These are phyloP conservation scores for Hyaloperonospora brassicae DNA, from an alignment of 352 stramenopile genomes.

Conservation along the genomic window DNA sequence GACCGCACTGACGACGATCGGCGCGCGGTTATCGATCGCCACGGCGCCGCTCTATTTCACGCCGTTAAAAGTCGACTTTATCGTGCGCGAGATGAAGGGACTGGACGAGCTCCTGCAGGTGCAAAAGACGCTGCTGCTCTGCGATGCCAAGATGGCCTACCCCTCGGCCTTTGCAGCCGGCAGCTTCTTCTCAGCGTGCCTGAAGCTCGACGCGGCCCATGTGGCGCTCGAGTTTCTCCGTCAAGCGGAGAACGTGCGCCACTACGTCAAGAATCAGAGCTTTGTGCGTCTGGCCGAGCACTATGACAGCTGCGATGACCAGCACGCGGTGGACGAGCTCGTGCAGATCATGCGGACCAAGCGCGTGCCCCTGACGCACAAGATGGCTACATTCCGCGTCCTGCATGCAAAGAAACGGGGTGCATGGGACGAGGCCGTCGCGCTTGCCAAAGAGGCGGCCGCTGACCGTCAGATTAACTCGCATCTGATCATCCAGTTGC, in stretches of 20 bases:
- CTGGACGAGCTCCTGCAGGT: conserved; percentile 60
- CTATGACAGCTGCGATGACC: conserved; percentile 44
- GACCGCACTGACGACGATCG: conserved; percentile 60
- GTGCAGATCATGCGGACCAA: conserved; percentile 40
- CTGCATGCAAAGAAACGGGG: conserved; percentile 54
- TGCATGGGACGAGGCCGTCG: conserved; percentile 50
- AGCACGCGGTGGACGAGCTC: conserved; percentile 56
- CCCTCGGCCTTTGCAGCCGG: conserved; percentile 49
- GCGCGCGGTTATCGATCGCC: conserved; percentile 65
- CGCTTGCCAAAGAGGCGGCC: conserved; percentile 56
- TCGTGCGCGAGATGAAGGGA: conserved; percentile 77
- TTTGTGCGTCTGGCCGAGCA: conserved; percentile 65
- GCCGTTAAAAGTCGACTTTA: conserved; percentile 72
- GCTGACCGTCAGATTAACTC: conserved; percentile 70
- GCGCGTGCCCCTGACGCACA: conserved; percentile 45
- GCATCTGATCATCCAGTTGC: conserved; percentile 59
- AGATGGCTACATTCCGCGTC: conserved; percentile 70
- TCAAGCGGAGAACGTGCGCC: conserved; percentile 55
- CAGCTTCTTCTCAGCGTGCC: conserved; percentile 58
- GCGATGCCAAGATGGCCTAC: conserved; percentile 71
- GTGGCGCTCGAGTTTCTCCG: conserved; percentile 66
- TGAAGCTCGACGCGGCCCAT: conserved; percentile 52
- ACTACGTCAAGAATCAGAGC: conserved; percentile 76
- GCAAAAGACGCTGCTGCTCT: conserved; percentile 65
- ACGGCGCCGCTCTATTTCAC: conserved; percentile 76